Percentiles rank a stretch among this genome's conserved stretches.
Conservation (phyloP, 257 asterid species). For the Solanum chaucha region DNA sequence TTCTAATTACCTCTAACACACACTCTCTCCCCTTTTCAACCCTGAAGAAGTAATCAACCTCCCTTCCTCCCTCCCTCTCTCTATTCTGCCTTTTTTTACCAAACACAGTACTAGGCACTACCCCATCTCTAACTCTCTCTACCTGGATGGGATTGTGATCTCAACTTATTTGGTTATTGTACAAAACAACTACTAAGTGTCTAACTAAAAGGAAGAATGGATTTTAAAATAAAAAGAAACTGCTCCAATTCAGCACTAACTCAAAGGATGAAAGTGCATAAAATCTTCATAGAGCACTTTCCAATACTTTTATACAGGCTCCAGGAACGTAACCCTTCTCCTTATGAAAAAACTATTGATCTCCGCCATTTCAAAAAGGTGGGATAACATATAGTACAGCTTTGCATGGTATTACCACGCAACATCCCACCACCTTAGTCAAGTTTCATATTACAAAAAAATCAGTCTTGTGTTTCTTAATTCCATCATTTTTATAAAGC, state of each 20-base stretch:
- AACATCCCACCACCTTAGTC: not conserved
- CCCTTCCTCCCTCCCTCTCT: not conserved
- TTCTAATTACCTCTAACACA: not conserved
- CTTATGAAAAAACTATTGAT: not conserved
- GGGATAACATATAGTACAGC: not conserved
- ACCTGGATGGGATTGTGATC: not conserved
- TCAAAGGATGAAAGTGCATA: not conserved
- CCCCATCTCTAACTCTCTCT: not conserved
- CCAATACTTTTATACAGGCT: not conserved
- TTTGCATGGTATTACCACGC: not conserved
- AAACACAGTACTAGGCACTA: not conserved
- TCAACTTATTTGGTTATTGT: not conserved
- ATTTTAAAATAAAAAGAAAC: not conserved
- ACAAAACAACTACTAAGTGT: not conserved
- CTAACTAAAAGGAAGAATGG: not conserved
- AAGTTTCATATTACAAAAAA: not conserved
- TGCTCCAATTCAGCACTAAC: not conserved
- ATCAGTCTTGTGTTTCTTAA: not conserved
- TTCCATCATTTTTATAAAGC: not conserved
- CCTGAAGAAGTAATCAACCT: not conserved
- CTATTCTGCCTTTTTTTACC: not conserved
- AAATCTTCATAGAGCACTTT: not conserved
- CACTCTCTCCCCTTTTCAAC: not conserved
- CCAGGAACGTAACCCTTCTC: not conserved
- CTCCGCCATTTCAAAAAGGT: not conserved